Evolutionary conservation across 1,139 yeast species (phyloP).

Genomic region (Suhomyces taliae): DNA sequence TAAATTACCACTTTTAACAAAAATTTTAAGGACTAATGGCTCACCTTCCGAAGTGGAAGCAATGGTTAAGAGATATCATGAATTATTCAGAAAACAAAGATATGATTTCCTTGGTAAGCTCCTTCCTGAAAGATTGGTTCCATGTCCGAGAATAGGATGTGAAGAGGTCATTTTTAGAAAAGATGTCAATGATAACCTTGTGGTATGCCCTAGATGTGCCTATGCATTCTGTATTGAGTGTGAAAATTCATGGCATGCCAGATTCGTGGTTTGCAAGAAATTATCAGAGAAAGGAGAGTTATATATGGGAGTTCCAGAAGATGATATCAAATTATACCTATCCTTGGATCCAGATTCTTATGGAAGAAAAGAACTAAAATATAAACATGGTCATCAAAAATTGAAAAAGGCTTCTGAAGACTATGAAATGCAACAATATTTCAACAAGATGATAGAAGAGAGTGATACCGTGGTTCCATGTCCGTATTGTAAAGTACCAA

Average conservation of each 20-base stretch:
- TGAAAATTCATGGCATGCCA: slow-evolving; percentile 67
- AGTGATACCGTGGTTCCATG: slow-evolving; percentile 47
- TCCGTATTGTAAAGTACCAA: slow-evolving; percentile 54
- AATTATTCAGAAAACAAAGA: slow-evolving; percentile 37
- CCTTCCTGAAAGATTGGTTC: slow-evolving; percentile 50
- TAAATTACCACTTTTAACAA: slow-evolving; percentile 28
- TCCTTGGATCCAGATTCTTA: slow-evolving; percentile 26
- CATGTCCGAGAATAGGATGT: slow-evolving; percentile 53
- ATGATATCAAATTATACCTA: slow-evolving; percentile 42
- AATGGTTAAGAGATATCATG: slow-evolving; percentile 35
- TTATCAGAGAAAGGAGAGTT: slow-evolving; percentile 19
- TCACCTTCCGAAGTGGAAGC: slow-evolving; percentile 19
- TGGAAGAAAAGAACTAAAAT: slow-evolving; percentile 39
- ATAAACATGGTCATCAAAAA: slow-evolving; percentile 50
- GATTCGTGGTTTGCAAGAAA: slow-evolving; percentile 45
- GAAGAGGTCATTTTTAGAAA: slow-evolving; percentile 46
- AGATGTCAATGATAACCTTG: slow-evolving; percentile 51
- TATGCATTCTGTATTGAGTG: slow-evolving; percentile 64
- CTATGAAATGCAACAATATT: slow-evolving; percentile 48
- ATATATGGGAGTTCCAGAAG: slow-evolving; percentile 41
- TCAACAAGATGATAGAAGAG: slow-evolving; percentile 45
- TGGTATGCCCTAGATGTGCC: slow-evolving; percentile 53
- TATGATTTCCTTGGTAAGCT: slow-evolving; percentile 46
- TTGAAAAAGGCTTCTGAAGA: slow-evolving; percentile 46
- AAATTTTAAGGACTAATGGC: slow-evolving; percentile 22